Evolutionary conservation across 441 rosid genomes (phyloP).

Genomic region (California macrophylla): DNA sequence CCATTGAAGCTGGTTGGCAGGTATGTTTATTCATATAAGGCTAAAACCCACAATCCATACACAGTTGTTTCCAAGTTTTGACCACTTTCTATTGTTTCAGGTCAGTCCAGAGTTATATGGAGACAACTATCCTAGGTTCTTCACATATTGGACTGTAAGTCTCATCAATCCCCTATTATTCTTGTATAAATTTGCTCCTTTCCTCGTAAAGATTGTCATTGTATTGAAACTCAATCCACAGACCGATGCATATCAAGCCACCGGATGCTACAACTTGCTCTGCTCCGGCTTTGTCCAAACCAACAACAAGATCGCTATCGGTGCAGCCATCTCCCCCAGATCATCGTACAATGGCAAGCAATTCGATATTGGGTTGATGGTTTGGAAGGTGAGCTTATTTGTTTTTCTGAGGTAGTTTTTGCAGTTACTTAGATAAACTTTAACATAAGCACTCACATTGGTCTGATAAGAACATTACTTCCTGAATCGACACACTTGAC

Average conservation of each 20-base stretch:
- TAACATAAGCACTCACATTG: too few relatives aligned
- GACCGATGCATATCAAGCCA: conserved; percentile 23
- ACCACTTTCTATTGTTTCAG: too few relatives aligned
- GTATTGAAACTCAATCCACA: conserved; percentile 8
- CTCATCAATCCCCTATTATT: background rate
- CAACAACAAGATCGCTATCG: background rate
- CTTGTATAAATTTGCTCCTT: background rate
- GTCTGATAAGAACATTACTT: background rate
- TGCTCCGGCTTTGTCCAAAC: conserved; percentile 21
- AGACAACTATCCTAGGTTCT: conserved; percentile 63
- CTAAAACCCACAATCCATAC: too few relatives aligned
- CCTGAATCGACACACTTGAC: conserved; percentile 2
- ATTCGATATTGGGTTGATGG: background rate
- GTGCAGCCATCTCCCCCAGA: background rate
- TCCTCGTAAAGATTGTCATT: too few relatives aligned
- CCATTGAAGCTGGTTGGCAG: conserved; percentile 81
- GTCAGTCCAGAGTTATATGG: conserved; percentile 68
- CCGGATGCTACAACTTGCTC: conserved; percentile 16
- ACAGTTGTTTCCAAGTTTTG: too few relatives aligned
- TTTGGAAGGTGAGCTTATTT: conserved; percentile 19
- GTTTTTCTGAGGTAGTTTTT: background rate
- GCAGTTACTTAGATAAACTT: background rate
- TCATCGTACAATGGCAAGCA: conserved; percentile 21
- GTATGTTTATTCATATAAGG: too few relatives aligned
- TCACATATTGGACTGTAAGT: conserved; percentile 71